Evolutionary conservation across 1,139 yeast species (phyloP).

Genomic region (Hyphopichia buzzinii): DNA sequence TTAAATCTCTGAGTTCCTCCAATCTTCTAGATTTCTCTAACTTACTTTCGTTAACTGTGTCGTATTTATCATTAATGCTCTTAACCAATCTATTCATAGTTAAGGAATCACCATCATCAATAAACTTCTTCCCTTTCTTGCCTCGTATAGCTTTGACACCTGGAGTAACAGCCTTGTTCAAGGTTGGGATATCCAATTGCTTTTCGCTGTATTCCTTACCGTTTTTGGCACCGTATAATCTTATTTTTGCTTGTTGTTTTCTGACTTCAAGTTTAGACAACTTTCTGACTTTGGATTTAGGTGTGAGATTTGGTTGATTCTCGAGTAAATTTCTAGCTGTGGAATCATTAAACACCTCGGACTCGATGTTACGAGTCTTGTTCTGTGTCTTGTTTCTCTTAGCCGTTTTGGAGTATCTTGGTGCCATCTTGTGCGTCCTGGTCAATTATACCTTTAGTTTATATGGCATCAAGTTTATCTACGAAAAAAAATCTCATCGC

Average conservation of each 20-base stretch:
- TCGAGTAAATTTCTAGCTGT: slow-evolving; percentile 64
- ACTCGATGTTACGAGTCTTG: slow-evolving; percentile 54
- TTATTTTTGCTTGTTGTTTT: slow-evolving; percentile 61
- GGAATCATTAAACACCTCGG: slow-evolving; percentile 65
- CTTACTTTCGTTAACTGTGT: slow-evolving; percentile 82
- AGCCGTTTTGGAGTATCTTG: slow-evolving; percentile 57
- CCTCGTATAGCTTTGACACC: slow-evolving; percentile 78
- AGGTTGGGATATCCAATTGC: slow-evolving; percentile 72
- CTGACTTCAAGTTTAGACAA: slow-evolving; percentile 54
- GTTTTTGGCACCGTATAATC: slow-evolving; percentile 70
- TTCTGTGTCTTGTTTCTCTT: slow-evolving; percentile 55
- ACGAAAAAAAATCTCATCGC: neutral
- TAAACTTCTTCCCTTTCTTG: slow-evolving; percentile 90
- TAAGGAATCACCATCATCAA: slow-evolving; percentile 67
- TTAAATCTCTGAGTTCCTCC: slow-evolving; percentile 85
- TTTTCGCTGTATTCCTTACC: slow-evolving; percentile 69
- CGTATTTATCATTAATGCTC: slow-evolving; percentile 79
- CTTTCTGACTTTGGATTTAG: slow-evolving; percentile 53
- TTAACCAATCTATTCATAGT: slow-evolving; percentile 66
- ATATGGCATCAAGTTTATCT: no score
- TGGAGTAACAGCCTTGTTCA: slow-evolving; percentile 82
- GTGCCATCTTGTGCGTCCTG: slow-evolving; percentile 35
- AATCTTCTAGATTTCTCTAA: slow-evolving; percentile 84
- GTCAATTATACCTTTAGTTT: neutral
- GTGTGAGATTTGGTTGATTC: slow-evolving; percentile 61